These are phyloP conservation scores for Trichoderma sp. DNA, from an alignment of 2,329 filamentous ascomycete species.

Conservation along the genomic window DNA sequence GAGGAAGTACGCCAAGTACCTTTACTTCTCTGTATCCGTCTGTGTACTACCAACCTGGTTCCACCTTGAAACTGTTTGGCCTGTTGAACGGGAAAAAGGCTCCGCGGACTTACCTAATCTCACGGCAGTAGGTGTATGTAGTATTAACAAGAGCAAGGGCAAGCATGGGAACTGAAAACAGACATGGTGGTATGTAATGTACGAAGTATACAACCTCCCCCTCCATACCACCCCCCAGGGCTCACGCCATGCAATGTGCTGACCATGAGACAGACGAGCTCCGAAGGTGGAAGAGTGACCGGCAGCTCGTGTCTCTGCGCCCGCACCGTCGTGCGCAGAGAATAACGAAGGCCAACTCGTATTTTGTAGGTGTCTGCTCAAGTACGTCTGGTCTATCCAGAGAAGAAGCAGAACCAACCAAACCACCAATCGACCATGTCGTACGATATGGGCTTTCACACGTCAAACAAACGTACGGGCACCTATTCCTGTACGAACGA, in stretches of 20 bases:
- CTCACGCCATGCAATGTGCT: constrained; percentile 17
- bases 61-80: constrained; percentile 9
- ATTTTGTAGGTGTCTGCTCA: too few relatives aligned
- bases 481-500: too few relatives aligned
- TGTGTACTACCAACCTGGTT: too few relatives aligned
- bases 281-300: neutral
- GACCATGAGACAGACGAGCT: neutral
- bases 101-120: neutral
- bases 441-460: neutral
- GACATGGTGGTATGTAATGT: neutral
- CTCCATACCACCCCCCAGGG: too few relatives aligned
- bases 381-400: too few relatives aligned
- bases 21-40: too few relatives aligned
- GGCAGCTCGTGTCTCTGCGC: neutral
- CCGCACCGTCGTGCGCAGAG: constrained; percentile 6
- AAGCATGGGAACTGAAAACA: neutral
- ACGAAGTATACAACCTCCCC: neutral
- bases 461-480: neutral
- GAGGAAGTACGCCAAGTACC: neutral
- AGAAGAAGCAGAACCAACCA: neutral
- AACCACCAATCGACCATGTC: neutral
- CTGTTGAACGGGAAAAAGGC: constrained; percentile 24
- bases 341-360: neutral
- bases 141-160: neutral
- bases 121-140: neutral